These are phyloP conservation scores for Brassica balearica DNA, from an alignment of 441 rosid species.

Conservation along the genomic window DNA sequence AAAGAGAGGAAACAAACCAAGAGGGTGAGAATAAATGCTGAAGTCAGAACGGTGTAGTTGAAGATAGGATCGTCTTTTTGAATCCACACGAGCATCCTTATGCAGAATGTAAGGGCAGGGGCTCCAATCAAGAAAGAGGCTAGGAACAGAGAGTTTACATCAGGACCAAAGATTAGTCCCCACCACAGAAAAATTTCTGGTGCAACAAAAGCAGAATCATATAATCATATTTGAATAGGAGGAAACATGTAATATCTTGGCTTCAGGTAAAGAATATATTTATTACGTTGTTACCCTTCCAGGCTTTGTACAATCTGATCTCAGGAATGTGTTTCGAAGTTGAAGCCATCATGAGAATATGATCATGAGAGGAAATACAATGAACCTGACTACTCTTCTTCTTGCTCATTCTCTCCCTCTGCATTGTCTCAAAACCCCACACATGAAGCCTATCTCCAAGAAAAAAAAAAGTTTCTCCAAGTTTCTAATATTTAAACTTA, in stretches of 20 bases:
- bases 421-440: conserved; percentile 36
- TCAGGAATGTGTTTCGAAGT: conserved; percentile 36
- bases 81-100: conserved; percentile 65
- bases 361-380: conserved; percentile 43
- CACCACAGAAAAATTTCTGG: conserved; percentile 77
- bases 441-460: conserved; percentile 28
- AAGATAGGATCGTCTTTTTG: conserved; percentile 54
- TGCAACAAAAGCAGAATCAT: conserved; percentile 4
- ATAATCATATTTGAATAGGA: not conserved
- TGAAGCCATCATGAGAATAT: conserved; percentile 44
- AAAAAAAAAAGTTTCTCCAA: not conserved
- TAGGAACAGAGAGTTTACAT: conserved; percentile 70
- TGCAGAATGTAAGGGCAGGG: conserved; percentile 75
- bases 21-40: conserved; percentile 59
- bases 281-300: conserved; percentile 95
- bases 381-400: conserved; percentile 44
- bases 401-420: conserved; percentile 47
- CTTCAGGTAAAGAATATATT: not conserved
- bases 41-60: conserved; percentile 46
- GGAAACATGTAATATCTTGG: not conserved
- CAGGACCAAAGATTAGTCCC: conserved; percentile 96
- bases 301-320: conserved; percentile 65
- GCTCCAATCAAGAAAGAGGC: conserved; percentile 74
- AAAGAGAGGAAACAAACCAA: conserved; percentile 59
- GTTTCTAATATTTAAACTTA: not conserved